phyloP scores from a whole-genome alignment of 2,329 filamentous ascomycete species.

The Colletotrichum gigasporum region DNA sequence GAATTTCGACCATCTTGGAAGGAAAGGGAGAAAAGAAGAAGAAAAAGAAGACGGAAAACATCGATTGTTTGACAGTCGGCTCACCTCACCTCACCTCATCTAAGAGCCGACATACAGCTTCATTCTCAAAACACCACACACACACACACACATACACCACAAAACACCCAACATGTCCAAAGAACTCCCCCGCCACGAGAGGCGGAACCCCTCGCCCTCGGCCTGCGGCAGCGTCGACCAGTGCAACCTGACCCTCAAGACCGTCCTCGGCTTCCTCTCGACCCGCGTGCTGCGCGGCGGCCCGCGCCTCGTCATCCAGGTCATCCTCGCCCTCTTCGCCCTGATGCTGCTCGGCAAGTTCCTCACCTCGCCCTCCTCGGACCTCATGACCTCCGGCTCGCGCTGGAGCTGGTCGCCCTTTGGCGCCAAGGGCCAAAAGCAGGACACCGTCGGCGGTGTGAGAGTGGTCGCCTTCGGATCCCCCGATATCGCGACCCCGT shows the following conservation, averaged over 20 bases:
- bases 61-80: not conserved
- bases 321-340: conserved; percentile 30
- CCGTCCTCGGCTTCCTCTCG: conserved; percentile 50
- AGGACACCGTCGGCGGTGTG: conserved; percentile 42
- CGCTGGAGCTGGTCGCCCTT: conserved; percentile 29
- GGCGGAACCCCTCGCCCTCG: conserved; percentile 11
- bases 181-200: conserved; percentile 24
- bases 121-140: not conserved
- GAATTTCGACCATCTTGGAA: not conserved
- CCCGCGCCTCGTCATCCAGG: conserved; percentile 41
- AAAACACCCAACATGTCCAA: conserved; percentile 8
- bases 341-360: conserved; percentile 41
- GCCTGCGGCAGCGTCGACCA: not conserved
- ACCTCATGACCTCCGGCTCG: not conserved
- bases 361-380: conserved; percentile 30
- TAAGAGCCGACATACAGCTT: not conserved
- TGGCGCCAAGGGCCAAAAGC: conserved; percentile 26
- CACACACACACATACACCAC: not conserved
- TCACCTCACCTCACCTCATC: not conserved
- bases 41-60: not conserved
- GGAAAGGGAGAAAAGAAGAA: not conserved
- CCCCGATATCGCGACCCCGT: conserved; percentile 52
- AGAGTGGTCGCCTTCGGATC: conserved; percentile 63
- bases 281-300: conserved; percentile 49
- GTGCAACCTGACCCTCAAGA: conserved; percentile 35